Base-by-base conservation (phyloP, 192 early-diverging fungal species). In the Entomortierella parvispora region DNA sequence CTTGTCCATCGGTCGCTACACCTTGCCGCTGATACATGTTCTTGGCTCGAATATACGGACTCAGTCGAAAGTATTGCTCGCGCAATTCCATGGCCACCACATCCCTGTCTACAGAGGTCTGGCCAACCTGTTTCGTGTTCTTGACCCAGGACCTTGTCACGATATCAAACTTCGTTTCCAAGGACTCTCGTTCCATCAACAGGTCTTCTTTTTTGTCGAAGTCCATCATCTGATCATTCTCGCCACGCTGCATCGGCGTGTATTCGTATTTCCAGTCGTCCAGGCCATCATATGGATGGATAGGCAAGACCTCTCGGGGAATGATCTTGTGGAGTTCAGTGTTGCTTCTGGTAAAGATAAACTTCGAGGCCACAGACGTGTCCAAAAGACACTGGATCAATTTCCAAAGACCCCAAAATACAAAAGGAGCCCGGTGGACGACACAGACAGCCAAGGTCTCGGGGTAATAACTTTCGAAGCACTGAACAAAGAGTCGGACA, bases 401-500 rank as follows among this genome's bases (percentile, higher is more conserved):
- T 48, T 86, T 87, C 96, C 96, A 97, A 53, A 94, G 82, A 50
- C 88, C 89, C 61, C 88, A 83, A 72, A 97, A 97, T 37, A 97
- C 84, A 91, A 94, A 97, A 28, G 95, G 94, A 1, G 95, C 94
- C 58, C 90, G 88, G 74, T 96, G 92, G 43, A 97, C 89, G 9
- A 96, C 83, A 42, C 90, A 88, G 8, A 86, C 74, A 37, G 94
- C 96, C 6, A 97, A 86, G 17, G 87, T 90, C 70, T 97, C 96
- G 2, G 96, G 96, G 71, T 97, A 97, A 80, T 95, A 95, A 48
- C 90, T 87, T 79, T 96, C 90, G 65, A 97, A 88, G 79, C 89
- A 92, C 53, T 83, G 82, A 37, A 95, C 68, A 25, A 96, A 87
- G 37, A 95, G 91, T 65, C 90, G 89, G 60, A 94, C 86, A 53